Evolutionary conservation across 805 yeast species (phyloP).

Genomic region (Kodamaea sagamina): DNA sequence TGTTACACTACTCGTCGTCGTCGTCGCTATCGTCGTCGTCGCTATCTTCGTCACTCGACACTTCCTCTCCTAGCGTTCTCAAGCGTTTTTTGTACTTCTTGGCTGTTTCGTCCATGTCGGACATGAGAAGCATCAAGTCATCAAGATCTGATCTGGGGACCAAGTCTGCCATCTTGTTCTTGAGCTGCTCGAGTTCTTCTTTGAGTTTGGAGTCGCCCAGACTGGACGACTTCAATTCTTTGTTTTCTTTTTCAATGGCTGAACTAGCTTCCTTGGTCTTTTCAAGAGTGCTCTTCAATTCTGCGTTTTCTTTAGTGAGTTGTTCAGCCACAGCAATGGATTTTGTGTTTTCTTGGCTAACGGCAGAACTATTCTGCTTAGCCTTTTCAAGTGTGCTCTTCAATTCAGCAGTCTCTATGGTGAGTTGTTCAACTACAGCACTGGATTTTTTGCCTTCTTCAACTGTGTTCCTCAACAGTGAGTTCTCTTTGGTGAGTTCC

Average conservation of each 20-base stretch:
- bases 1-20: too few relatives aligned
- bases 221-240: neutral
- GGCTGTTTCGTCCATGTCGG: slow-evolving; percentile 73
- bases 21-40: slow-evolving; percentile 66
- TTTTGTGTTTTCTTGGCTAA: too few relatives aligned
- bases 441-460: neutral
- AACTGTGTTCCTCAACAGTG: neutral
- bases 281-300: too few relatives aligned
- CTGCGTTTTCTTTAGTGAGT: neutral
- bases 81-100: slow-evolving; percentile 56
- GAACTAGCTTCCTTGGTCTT: too few relatives aligned
- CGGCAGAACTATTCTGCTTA: neutral
- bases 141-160: slow-evolving; percentile 62
- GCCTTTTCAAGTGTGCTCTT: neutral
- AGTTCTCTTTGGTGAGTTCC: neutral
- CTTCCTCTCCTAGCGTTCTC: slow-evolving; percentile 54
- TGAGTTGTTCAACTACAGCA: neutral
- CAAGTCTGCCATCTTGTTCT: slow-evolving; percentile 18
- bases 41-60: slow-evolving; percentile 71
- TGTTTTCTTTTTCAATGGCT: neutral
- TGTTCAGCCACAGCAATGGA: neutral
- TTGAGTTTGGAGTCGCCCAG: slow-evolving; percentile 4
- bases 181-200: slow-evolving; percentile 12
- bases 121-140: slow-evolving; percentile 72
- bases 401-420: neutral